Evolutionary conservation across 228 moss, liverwort and hornwort genomes (phyloP), one percentile per base, ranked within the genome.

Genomic region (Sphagnum magellanicum): DNA sequence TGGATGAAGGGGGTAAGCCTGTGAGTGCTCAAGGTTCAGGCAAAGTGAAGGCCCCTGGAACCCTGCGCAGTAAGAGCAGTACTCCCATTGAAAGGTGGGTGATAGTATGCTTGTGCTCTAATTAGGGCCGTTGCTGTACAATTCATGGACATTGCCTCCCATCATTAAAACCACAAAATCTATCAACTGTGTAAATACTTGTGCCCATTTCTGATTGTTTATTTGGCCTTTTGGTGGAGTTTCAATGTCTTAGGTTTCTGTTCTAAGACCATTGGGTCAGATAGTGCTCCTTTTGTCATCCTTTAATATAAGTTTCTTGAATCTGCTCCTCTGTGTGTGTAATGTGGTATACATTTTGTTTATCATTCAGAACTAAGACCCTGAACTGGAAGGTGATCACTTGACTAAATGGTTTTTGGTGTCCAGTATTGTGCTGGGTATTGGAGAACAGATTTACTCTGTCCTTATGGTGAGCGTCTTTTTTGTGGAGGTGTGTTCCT

Each of bases 391-490:
- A 13, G 14, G 63, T 52, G 16, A n/a, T 16, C 47, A 63, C 3
- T 63, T 8, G 63, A 16, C 16, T 16, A 4, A 63, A 8, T 16
- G 16, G 63, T 63, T 8, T 8, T 9, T 63, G 47, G 47, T 63
- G 63, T 73, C 69, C 89, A 97, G 98, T 76, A 67, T 79, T 69
- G 76, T 92, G 81, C 81, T 93, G 62, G 85, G 88, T 76, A 89
- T 98, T 73, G 92, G 98, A 68, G 94, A 98, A 75, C 94, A 94
- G 74, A 98, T 98, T 65, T 98, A 98, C 80, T 93, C 98, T 53
- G 77, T 94, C 50, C 87, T 90, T 81, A 94, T 98, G 98, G 73
- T 98, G 15, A 92, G 82, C 74, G 80, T 83, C 65, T 98, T 94
- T 72, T 98, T 94, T 71, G 67, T 87, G 75, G 90, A 98, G 91